Evolutionary conservation across 352 stramenopile species (phyloP).

Genomic region (Pythium guiyangense): DNA sequence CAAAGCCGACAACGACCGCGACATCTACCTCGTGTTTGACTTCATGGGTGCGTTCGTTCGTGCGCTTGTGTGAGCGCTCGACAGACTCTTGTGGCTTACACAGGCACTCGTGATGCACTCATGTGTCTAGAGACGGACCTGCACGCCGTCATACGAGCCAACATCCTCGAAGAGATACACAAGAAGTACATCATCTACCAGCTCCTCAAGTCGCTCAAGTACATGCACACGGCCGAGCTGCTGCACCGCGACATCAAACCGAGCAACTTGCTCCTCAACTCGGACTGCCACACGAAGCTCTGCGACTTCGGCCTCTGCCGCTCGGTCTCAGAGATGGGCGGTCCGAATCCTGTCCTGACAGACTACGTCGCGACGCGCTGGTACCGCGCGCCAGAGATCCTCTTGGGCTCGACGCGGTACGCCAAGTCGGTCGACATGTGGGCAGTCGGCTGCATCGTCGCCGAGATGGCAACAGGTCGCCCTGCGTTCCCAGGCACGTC

Average conservation of each 20-base stretch:
- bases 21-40: conserved; percentile 97
- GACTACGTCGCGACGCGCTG: conserved; percentile 96
- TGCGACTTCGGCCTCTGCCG: conserved; percentile 96
- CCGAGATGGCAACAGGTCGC: conserved; percentile 90
- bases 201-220: conserved; percentile 95
- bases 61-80: too few species aligned
- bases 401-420: conserved; percentile 92
- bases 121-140: conserved; percentile 89
- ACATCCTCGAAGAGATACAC: conserved; percentile 95
- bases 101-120: neutral
- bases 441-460: conserved; percentile 92
- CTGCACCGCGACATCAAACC: conserved; percentile 97
- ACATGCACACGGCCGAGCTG: conserved; percentile 93
- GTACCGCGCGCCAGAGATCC: conserved; percentile 95
- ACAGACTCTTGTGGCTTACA: too few species aligned
- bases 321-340: conserved; percentile 83
- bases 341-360: conserved; percentile 85
- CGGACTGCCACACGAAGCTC: conserved; percentile 93
- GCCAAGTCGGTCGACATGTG: conserved; percentile 94
- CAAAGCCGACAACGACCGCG: conserved; percentile 93
- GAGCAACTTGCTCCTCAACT: conserved; percentile 95
- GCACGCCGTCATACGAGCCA: conserved; percentile 92
- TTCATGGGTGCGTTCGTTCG: conserved; percentile 87
- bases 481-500: conserved; percentile 93
- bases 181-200: conserved; percentile 98